Conservation (phyloP, 768 basidiomycete species). For the Galerina sulciceps region DNA sequence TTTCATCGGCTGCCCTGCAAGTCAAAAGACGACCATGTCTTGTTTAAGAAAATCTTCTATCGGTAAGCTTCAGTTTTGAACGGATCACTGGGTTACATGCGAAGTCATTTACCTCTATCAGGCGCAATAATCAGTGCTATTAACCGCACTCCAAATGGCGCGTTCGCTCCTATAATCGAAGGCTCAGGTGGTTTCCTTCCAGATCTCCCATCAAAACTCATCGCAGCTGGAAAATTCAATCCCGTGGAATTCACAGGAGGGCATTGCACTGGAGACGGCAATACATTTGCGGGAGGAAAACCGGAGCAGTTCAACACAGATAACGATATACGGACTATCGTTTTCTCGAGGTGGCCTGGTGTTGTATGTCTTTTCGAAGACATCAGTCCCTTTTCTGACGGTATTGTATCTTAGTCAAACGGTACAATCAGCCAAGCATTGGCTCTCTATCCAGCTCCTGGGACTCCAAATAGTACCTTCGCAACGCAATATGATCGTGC, state of each 20-base stretch:
- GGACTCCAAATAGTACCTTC: constrained; percentile 36
- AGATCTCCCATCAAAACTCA: constrained; percentile 39
- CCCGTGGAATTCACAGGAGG: constrained; percentile 46
- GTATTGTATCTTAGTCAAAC: constrained; percentile 32
- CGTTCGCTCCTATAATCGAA: constrained; percentile 39
- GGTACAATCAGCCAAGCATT: constrained; percentile 38
- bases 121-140: constrained; percentile 42
- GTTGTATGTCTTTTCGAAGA: constrained; percentile 28
- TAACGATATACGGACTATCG: constrained; percentile 38
- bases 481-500: constrained; percentile 44
- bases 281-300: constrained; percentile 41
- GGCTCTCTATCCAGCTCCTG: constrained; percentile 41
- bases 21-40: constrained; percentile 26
- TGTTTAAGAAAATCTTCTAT: constrained; percentile 42
- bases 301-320: constrained; percentile 42
- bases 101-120: constrained; percentile 11
- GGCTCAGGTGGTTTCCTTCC: constrained; percentile 39
- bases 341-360: constrained; percentile 38
- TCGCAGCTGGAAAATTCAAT: constrained; percentile 26
- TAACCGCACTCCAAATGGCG: constrained; percentile 36
- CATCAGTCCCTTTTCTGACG: not conserved
- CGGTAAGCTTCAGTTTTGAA: constrained; percentile 18
- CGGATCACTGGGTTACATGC: not conserved
- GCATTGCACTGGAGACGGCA: constrained; percentile 48
- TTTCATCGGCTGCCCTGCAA: constrained; percentile 31